Percentiles rank a stretch among this genome's conserved stretches.
Evolutionary conservation across 345 rosid species (phyloP).

Genomic region (Cardamine occulta): DNA sequence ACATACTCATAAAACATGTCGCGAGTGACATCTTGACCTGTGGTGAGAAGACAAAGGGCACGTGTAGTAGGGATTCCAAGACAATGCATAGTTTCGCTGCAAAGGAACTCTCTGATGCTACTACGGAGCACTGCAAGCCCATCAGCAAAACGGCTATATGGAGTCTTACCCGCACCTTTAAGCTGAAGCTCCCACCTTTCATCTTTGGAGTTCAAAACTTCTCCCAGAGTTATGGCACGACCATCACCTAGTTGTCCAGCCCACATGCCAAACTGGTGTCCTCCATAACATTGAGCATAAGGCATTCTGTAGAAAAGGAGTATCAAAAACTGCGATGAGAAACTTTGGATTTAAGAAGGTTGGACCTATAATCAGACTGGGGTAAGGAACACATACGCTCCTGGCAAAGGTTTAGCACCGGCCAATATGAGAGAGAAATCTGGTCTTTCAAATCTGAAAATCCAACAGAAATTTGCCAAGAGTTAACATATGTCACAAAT

Average conservation of each 20-base stretch:
- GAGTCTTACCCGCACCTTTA: constrained; percentile 96
- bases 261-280: constrained; percentile 98
- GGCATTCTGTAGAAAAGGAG: constrained; percentile 59
- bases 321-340: constrained; percentile 24
- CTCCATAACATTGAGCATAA: constrained; percentile 96
- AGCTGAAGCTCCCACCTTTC: constrained; percentile 99
- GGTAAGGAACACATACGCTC: constrained; percentile 62
- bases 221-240: constrained; percentile 93
- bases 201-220: constrained; percentile 72
- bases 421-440: constrained; percentile 81
- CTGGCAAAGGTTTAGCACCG: constrained; percentile 72
- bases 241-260: constrained; percentile 99
- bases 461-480: constrained; percentile 16
- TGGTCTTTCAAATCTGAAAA: constrained; percentile 80
- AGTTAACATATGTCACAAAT: neutral
- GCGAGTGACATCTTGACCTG: constrained; percentile 88
- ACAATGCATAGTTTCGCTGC: constrained; percentile 92
- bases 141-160: constrained; percentile 97
- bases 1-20: constrained; percentile 99
- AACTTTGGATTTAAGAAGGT: neutral
- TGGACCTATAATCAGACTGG: constrained; percentile 5
- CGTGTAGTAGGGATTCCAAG: constrained; percentile 98
- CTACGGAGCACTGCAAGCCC: constrained; percentile 97
- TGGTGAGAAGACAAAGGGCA: constrained; percentile 89
- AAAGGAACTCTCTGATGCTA: constrained; percentile 93